Conservation (phyloP, 2,329 filamentous ascomycete genomes). For the Pseudogymnoascus sp. region DNA sequence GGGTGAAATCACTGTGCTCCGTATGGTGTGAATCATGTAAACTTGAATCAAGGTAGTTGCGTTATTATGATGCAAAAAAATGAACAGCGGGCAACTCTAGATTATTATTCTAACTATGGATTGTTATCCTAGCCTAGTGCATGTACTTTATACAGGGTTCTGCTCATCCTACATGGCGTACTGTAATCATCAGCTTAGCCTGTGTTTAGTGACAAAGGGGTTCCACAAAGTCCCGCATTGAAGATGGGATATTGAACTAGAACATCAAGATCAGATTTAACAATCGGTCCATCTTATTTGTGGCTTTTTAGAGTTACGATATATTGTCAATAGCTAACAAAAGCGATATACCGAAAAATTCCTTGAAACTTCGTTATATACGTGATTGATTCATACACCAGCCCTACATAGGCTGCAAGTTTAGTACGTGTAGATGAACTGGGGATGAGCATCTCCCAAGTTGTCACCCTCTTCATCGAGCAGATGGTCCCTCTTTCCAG, state of each 20-base stretch:
- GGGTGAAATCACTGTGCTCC: not conserved
- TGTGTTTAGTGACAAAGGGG: not conserved
- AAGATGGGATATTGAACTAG: not conserved
- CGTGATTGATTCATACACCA: not conserved
- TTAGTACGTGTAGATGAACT: constrained; percentile 8
- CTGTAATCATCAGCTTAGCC: not conserved
- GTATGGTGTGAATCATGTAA: not conserved
- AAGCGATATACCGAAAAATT: not conserved
- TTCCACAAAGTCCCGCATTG: not conserved
- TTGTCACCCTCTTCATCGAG: constrained; percentile 21
- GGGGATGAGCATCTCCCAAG: constrained; percentile 6
- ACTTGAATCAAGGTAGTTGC: not conserved
- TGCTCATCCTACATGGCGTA: not conserved
- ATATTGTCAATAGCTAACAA: too few relatives aligned
- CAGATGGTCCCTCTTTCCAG: constrained; percentile 37
- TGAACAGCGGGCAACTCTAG: not conserved
- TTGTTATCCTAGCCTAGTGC: not conserved
- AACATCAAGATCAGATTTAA: too few relatives aligned
- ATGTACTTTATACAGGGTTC: not conserved
- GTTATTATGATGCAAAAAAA: not conserved
- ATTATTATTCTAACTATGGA: not conserved
- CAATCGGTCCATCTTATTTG: too few relatives aligned
- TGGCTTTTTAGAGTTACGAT: too few relatives aligned
- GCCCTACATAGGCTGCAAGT: not conserved
- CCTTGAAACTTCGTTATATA: not conserved